Evolutionary conservation across 139 green algal species (phyloP).

Genomic region (Tetradesmus lagerheimii): DNA sequence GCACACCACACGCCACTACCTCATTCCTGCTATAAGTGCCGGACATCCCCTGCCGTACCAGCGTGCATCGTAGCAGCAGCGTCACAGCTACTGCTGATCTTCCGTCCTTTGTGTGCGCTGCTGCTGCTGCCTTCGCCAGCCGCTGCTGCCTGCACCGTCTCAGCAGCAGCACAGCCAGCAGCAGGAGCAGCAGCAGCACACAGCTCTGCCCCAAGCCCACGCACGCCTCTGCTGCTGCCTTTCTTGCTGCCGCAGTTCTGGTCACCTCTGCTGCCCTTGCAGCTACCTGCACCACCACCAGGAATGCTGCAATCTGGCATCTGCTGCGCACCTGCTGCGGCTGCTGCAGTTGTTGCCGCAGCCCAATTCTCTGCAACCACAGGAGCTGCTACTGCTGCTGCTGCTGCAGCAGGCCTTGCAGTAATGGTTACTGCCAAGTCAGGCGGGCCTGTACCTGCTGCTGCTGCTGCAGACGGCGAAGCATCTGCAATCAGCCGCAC

Average conservation of each 20-base stretch:
- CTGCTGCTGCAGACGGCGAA: neutral
- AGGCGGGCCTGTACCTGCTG: neutral
- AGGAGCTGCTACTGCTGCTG: neutral
- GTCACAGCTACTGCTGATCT: slow-evolving; percentile 28
- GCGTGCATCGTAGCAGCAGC: slow-evolving; percentile 35
- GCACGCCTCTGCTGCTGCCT: neutral
- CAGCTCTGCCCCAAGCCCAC: neutral
- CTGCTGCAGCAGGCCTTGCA: neutral
- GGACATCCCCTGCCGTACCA: neutral
- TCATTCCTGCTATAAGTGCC: too few species aligned
- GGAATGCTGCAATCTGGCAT: neutral
- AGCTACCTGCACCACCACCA: neutral
- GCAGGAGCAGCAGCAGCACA: slow-evolving; percentile 18
- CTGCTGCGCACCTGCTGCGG: slow-evolving; percentile 11
- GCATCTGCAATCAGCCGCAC: neutral
- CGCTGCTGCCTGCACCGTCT: neutral
- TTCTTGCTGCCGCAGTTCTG: slow-evolving; percentile 28
- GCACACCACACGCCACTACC: too few species aligned
- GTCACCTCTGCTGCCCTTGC: neutral
- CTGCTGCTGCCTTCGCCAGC: neutral
- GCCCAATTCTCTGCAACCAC: neutral
- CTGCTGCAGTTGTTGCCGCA: neutral
- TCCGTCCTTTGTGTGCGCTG: neutral
- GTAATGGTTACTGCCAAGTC: neutral
- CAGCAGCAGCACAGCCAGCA: neutral